Evolutionary conservation across 139 green algal genomes (phyloP).

Genomic region (Chlorella sp.): DNA sequence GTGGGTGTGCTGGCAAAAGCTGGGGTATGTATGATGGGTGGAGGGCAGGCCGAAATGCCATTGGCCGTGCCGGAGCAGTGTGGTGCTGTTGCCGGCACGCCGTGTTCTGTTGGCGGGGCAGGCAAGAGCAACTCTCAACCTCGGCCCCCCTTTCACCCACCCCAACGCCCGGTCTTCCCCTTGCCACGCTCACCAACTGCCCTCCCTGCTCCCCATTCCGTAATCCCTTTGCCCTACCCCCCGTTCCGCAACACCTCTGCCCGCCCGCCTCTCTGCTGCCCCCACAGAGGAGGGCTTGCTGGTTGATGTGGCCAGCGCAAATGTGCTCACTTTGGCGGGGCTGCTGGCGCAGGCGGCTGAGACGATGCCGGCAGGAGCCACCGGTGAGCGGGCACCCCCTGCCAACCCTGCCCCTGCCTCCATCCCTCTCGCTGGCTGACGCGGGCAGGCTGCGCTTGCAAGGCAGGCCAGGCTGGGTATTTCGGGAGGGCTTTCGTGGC

Average conservation of each 20-base stretch:
- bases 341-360: constrained; percentile 24
- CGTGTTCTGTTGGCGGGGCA: no score
- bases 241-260: neutral
- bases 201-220: no score
- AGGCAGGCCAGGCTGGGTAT: neutral
- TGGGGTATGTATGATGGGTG: no score
- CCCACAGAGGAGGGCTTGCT: neutral
- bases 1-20: no score
- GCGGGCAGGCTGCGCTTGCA: neutral
- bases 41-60: no score
- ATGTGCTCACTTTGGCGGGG: constrained; percentile 18
- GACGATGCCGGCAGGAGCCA: neutral
- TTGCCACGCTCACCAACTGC: no score
- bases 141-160: no score
- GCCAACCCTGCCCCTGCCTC: neutral
- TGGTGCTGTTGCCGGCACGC: no score
- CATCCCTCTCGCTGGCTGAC: neutral
- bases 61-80: no score
- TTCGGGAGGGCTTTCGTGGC: neutral
- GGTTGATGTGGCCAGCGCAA: constrained; percentile 2
- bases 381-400: neutral
- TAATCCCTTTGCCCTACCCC: no score
- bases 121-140: no score
- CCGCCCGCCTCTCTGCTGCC: neutral
- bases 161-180: no score